Evolutionary conservation across 1,284 basidiomycete genomes (phyloP).

Genomic region (Cryptococcus sp.): DNA sequence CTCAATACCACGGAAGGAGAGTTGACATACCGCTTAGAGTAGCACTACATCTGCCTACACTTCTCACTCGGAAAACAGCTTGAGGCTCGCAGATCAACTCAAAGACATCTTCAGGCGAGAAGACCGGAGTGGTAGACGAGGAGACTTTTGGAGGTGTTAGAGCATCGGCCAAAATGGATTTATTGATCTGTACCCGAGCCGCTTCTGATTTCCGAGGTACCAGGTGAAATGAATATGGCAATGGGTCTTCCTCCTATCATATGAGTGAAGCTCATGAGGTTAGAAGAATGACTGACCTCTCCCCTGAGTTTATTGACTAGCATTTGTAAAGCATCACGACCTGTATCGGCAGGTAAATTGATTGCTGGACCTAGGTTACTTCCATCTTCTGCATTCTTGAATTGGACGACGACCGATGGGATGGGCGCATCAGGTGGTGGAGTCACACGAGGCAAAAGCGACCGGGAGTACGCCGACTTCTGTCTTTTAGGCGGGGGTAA

Average conservation of each 20-base stretch:
- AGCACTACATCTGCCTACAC: constrained; percentile 87
- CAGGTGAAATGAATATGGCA: constrained; percentile 85
- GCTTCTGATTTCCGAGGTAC: constrained; percentile 46
- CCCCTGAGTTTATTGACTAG: constrained; percentile 77
- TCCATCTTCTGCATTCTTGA: constrained; percentile 81
- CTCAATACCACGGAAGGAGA: background rate
- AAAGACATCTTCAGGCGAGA: constrained; percentile 81
- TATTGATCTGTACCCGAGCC: constrained; percentile 70
- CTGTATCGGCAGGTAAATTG: constrained; percentile 78
- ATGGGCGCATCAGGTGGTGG: constrained; percentile 52
- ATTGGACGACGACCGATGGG: constrained; percentile 78
- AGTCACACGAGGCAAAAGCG: constrained; percentile 48
- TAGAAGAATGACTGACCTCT: constrained; percentile 54
- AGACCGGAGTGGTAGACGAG: constrained; percentile 39
- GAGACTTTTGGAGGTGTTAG: constrained; percentile 55
- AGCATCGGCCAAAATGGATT: constrained; percentile 74
- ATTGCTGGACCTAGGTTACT: constrained; percentile 75
- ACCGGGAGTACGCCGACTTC: constrained; percentile 67
- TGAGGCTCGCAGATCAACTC: constrained; percentile 86
- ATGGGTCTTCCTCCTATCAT: constrained; percentile 80
- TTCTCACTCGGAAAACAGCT: constrained; percentile 90
- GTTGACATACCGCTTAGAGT: constrained; percentile 68
- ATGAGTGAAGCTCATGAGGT: too few relatives aligned
- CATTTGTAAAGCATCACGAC: constrained; percentile 75
- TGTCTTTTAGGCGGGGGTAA: constrained; percentile 80